Conservation (phyloP, 2,329 filamentous ascomycete genomes). For the Aspergillus brasiliensis region DNA sequence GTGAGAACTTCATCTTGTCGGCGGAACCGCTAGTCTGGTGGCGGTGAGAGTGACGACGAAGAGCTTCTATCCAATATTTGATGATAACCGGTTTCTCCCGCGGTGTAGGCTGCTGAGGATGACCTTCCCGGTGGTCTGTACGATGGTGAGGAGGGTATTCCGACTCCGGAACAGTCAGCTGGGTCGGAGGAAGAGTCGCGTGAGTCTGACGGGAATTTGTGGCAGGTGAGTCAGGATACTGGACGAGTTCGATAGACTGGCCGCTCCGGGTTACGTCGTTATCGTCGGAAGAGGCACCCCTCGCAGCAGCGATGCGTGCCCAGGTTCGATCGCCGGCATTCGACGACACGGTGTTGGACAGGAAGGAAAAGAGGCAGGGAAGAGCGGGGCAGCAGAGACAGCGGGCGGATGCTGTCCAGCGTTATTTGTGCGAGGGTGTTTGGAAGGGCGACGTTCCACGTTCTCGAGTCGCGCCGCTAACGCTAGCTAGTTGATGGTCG, state of each 20-base stretch:
- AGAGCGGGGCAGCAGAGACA: conserved; percentile 6
- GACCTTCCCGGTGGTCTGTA: neutral
- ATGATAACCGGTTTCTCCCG: conserved; percentile 23
- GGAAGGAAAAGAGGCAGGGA: conserved; percentile 5
- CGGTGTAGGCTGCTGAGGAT: neutral
- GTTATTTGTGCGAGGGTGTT: neutral
- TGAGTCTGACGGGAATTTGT: conserved; percentile 9
- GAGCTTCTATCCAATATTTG: conserved; percentile 38
- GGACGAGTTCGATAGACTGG: conserved; percentile 39
- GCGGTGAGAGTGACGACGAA: conserved; percentile 27
- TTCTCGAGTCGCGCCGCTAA: conserved; percentile 1
- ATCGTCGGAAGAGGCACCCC: conserved; percentile 24
- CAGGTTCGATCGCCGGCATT: conserved; percentile 26
- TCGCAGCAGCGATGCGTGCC: conserved; percentile 32
- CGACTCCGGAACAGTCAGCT: neutral
- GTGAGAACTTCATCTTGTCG: conserved; percentile 98
- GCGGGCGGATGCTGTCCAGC: neutral
- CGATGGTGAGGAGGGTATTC: neutral
- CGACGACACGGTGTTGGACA: conserved; percentile 28
- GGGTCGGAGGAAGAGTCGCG: conserved; percentile 4
- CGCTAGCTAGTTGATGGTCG: conserved; percentile 1
- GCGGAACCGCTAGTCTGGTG: conserved; percentile 52
- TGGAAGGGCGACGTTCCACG: neutral
- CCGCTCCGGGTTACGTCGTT: conserved; percentile 19
- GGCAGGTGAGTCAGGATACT: conserved; percentile 21